These are phyloP conservation scores for Elsinoe fawcettii DNA, from an alignment of 2,329 filamentous ascomycete species.

Conservation along the genomic window DNA sequence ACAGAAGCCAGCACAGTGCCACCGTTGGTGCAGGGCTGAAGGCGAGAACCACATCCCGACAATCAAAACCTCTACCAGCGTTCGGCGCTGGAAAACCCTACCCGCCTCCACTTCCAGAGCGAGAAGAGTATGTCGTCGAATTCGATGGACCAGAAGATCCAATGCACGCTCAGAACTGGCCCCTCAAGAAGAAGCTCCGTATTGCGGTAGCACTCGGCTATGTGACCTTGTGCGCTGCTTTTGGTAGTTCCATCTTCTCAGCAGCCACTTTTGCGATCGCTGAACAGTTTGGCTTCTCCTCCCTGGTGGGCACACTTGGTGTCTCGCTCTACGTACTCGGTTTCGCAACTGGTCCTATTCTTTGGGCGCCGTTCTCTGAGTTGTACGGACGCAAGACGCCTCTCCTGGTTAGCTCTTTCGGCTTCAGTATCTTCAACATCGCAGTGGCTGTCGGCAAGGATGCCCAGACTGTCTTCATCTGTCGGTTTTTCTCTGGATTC, in stretches of 20 bases:
- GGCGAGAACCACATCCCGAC: conserved; percentile 37
- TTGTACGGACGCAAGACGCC: conserved; percentile 31
- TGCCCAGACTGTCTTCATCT: conserved; percentile 33
- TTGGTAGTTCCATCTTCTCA: conserved; percentile 46
- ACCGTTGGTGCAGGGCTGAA: conserved; percentile 55
- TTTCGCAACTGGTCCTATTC: conserved; percentile 29
- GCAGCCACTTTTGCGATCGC: conserved; percentile 38
- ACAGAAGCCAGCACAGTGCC: conserved; percentile 59
- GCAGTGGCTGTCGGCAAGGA: conserved; percentile 35
- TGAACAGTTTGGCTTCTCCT: conserved; percentile 35
- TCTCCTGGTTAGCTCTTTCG: conserved; percentile 28
- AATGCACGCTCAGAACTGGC: conserved; percentile 82
- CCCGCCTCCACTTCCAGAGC: conserved; percentile 60
- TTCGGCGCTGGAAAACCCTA: conserved; percentile 70
- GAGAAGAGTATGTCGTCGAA: conserved; percentile 70
- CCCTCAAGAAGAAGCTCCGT: conserved; percentile 64
- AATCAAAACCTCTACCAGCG: conserved; percentile 54
- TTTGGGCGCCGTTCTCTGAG: conserved; percentile 46
- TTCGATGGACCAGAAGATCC: conserved; percentile 81
- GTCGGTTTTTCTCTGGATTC: conserved; percentile 32
- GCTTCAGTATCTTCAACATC: conserved; percentile 41
- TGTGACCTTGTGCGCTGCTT: conserved; percentile 63
- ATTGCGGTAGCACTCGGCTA: conserved; percentile 64
- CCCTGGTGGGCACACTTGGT: conserved; percentile 32
- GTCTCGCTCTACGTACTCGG: conserved; percentile 35